These are phyloP conservation scores for Rubroboletus pulcherrimus DNA, from an alignment of 768 basidiomycete genomes.

Conservation along the genomic window DNA sequence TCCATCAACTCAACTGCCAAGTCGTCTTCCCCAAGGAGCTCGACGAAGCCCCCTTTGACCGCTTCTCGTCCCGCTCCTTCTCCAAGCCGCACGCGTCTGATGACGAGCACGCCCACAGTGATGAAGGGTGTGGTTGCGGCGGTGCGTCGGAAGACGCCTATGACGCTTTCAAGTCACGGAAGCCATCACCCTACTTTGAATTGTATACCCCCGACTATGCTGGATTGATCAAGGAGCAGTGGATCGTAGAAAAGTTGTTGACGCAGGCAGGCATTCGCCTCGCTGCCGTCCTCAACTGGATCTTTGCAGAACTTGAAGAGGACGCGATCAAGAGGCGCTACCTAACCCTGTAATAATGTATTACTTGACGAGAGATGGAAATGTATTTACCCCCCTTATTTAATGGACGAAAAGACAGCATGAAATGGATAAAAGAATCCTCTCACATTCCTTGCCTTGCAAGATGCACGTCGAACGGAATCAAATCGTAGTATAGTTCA, in stretches of 20 bases:
- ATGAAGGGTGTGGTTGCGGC: not conserved
- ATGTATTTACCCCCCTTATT: not conserved
- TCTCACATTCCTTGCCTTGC: not conserved
- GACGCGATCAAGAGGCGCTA: not conserved
- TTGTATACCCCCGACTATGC: constrained; percentile 81
- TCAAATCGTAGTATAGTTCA: not conserved
- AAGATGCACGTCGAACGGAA: not conserved
- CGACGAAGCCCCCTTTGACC: constrained; percentile 32
- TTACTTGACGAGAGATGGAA: not conserved
- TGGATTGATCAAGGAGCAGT: constrained; percentile 58
- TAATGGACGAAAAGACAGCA: too few species aligned
- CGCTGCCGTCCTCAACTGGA: constrained; percentile 75
- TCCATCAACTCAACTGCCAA: constrained; percentile 78
- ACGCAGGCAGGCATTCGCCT: constrained; percentile 82
- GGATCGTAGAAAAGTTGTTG: constrained; percentile 78
- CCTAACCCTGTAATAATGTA: constrained; percentile 4
- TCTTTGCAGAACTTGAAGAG: constrained; percentile 40
- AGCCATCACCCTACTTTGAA: constrained; percentile 48
- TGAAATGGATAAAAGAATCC: too few species aligned
- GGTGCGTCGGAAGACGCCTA: not conserved
- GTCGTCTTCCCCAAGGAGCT: constrained; percentile 76
- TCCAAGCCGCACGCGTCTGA: not conserved
- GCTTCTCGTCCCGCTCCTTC: constrained; percentile 33
- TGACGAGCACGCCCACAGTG: constrained; percentile 1
- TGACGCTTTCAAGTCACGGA: constrained; percentile 1